Evolutionary conservation across 768 basidiomycete species (phyloP), one percentile per base, ranked within the genome.

Genomic region (Hebeloma cylindrosporum): DNA sequence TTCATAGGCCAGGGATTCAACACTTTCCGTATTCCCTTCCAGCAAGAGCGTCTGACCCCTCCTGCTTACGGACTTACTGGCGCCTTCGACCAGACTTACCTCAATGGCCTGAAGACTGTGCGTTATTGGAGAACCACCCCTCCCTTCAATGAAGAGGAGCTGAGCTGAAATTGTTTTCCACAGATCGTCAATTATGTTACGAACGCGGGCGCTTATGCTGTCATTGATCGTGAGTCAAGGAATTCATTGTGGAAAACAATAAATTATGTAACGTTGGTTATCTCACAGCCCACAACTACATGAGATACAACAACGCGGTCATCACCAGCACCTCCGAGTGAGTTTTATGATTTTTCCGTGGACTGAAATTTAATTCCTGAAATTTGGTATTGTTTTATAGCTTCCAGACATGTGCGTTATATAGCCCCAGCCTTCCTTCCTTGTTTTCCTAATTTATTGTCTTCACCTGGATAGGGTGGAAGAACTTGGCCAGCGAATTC

Each of bases 151-250:
- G n/a, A n/a, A n/a, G n/a, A n/a, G n/a, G n/a, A n/a, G n/a, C n/a
- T n/a, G n/a, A n/a, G n/a, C 25, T 17, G 21, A 18, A 21, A 22
- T 45, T 48, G 18, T 27, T 8, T 32, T 21, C 18, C 8, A 29
- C 10, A 78, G 77, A 80, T 70, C 35, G 75, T 82, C 34, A 72
- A 65, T 63, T 82, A 82, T 59, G 78, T 82, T 59, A 82, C 81
- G 30, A 59, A 62, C 51, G 81, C 81, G 66, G 79, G 79, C 31
- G 79, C 71, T 13, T 80, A 65, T 52, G 80, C 72, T 41, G 60
- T 74, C 47, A 66, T 83, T 40, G 81, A 82, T 39, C 80, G 77
- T 78, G 51, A 50, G 72, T 66, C 14, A 14, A 0, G 3, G 14
- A 17, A 42, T 21, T 17, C 14, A 23, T 7, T 21, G 8, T 16